Conservation (phyloP, 129 eudicot genomes). For the Flaveria sonorensis region DNA sequence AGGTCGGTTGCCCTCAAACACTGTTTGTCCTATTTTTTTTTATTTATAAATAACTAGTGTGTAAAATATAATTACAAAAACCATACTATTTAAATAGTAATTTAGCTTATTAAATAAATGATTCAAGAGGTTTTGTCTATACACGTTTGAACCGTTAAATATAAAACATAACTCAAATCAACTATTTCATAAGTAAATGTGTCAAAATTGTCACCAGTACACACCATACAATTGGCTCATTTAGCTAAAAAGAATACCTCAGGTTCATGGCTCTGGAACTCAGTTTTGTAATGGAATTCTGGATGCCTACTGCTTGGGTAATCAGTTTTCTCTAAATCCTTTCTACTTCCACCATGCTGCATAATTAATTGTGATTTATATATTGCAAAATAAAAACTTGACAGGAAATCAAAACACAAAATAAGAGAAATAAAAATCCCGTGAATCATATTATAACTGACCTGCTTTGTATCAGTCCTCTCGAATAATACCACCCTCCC, state of each 20-base stretch:
- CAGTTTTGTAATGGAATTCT: slow-evolving; percentile 97
- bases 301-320: slow-evolving; percentile 81
- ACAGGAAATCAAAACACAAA: background rate
- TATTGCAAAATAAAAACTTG: slow-evolving; percentile 15
- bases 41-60: background rate
- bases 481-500: slow-evolving; percentile 98
- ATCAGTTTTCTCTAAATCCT: slow-evolving; percentile 81
- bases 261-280: slow-evolving; percentile 99
- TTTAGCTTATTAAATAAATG: background rate
- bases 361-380: slow-evolving; percentile 18
- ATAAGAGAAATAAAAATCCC: background rate
- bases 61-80: background rate
- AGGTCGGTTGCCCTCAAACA: background rate
- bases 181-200: background rate
- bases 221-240: background rate
- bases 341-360: slow-evolving; percentile 79
- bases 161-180: background rate
- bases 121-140: background rate
- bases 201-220: background rate
- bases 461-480: slow-evolving; percentile 94
- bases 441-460: slow-evolving; percentile 32
- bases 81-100: background rate
- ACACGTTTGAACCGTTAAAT: background rate
- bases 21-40: background rate
- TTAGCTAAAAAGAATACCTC: slow-evolving; percentile 56